A percentile compares a stretch with the other conserved stretches of the same genome.
These are phyloP conservation scores for Paramecium pentaurelia DNA, from an alignment of 73 alveolate genomes.

Conservation along the genomic window DNA sequence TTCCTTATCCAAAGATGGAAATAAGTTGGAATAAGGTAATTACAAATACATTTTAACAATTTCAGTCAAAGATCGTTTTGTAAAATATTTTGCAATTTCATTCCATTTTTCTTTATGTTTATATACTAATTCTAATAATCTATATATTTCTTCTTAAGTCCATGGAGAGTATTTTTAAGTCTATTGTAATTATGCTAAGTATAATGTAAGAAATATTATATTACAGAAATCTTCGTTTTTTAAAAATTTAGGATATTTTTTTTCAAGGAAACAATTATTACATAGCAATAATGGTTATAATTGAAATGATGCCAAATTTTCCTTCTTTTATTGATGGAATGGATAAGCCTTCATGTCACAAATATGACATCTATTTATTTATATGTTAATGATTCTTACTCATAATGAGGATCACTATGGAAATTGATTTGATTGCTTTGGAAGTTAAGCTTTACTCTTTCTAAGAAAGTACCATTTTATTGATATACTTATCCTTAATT, in stretches of 20 bases:
- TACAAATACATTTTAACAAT: conserved; percentile 10
- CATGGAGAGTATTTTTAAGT: conserved; percentile 9
- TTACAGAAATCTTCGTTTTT: conserved; percentile 10
- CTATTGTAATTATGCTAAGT: neutral
- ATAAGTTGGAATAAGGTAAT: neutral
- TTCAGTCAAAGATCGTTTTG: neutral
- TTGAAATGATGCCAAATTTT: neutral
- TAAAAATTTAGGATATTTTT: neutral
- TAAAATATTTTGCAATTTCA: conserved; percentile 28
- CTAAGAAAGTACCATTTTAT: conserved; percentile 15
- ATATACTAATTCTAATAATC: neutral
- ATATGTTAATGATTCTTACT: neutral
- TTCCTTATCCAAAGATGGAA: conserved; percentile 5
- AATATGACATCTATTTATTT: neutral
- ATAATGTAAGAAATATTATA: neutral
- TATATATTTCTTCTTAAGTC: neutral
- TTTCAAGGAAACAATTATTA: neutral
- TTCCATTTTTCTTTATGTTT: conserved; percentile 36
- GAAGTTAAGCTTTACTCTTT: conserved; percentile 15
- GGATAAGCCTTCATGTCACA: neutral
- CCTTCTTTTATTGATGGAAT: neutral
- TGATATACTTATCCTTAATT: conserved; percentile 62
- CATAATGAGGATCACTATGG: neutral
- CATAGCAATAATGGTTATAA: neutral
- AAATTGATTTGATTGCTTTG: conserved; percentile 18